These are phyloP conservation scores for Neohortaea acidophila DNA, from an alignment of 495 filamentous ascomycete species.

Conservation along the genomic window DNA sequence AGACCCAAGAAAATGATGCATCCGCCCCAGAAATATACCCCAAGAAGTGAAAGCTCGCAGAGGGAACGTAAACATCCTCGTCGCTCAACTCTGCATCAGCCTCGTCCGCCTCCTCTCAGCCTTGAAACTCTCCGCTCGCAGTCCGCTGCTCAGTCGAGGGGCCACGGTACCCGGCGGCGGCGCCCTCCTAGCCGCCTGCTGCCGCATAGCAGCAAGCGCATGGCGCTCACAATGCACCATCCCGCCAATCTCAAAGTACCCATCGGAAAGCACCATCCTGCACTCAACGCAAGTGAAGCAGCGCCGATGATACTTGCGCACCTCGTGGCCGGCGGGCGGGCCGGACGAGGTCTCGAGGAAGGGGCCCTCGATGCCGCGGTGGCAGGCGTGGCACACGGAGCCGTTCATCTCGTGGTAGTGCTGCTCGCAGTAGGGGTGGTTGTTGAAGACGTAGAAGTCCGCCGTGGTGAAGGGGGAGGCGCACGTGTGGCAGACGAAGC, in stretches of 20 bases:
- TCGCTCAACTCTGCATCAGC: conserved; percentile 17
- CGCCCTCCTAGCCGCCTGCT: conserved; percentile 3
- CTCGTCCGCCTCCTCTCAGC: conserved; percentile 18
- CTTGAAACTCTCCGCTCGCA: conserved; percentile 9
- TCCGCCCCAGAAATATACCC: no score
- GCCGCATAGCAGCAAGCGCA: conserved; percentile 37
- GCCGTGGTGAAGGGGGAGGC: conserved; percentile 64
- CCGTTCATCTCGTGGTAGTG: conserved; percentile 90
- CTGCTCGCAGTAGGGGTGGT: conserved; percentile 76
- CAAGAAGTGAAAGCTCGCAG: no score
- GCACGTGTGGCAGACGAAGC: conserved; percentile 86
- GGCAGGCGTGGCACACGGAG: conserved; percentile 65
- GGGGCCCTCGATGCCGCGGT: conserved; percentile 78
- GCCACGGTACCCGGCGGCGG: conserved; percentile 5
- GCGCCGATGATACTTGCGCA: conserved; percentile 67
- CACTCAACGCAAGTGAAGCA: conserved; percentile 65
- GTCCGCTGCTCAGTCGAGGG: conserved; percentile 2
- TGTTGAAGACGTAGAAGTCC: conserved; percentile 82
- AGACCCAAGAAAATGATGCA: no score
- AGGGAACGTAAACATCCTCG: no score
- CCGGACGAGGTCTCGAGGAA: conserved; percentile 60
- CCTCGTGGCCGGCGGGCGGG: conserved; percentile 24
- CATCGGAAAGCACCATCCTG: conserved; percentile 23
- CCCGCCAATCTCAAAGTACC: conserved; percentile 53
- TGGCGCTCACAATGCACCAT: conserved; percentile 72